Evolutionary conservation across 805 yeast species (phyloP).

Genomic region (Candida coquimbonensis): DNA sequence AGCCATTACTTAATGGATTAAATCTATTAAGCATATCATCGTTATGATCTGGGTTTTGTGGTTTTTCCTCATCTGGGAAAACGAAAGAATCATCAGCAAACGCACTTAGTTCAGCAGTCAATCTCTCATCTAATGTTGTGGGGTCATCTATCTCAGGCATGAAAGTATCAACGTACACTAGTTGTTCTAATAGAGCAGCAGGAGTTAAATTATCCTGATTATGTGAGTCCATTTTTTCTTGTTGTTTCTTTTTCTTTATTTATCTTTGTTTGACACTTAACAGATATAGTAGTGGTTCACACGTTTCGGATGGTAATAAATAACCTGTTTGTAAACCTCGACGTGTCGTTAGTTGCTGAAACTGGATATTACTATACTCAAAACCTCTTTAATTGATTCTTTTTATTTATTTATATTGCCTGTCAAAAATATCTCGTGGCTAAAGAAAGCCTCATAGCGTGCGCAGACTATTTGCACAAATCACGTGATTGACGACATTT

Average conservation of each 20-base stretch:
- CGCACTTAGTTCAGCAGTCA: slow-evolving; percentile 65
- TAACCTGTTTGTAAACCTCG: too few relatives aligned
- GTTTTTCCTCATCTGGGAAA: slow-evolving; percentile 78
- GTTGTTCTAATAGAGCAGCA: slow-evolving; percentile 55
- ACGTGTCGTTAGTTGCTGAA: too few relatives aligned
- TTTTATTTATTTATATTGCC: too few relatives aligned
- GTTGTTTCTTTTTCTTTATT: background rate
- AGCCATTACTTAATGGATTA: slow-evolving; percentile 5
- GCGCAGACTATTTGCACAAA: background rate
- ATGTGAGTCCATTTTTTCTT: slow-evolving; percentile 1
- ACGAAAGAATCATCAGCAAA: slow-evolving; percentile 78
- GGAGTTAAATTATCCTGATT: slow-evolving; percentile 26
- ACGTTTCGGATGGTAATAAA: too few relatives aligned
- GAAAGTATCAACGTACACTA: slow-evolving; percentile 74
- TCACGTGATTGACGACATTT: slow-evolving; percentile 6
- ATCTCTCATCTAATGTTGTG: slow-evolving; percentile 40
- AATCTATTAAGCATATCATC: slow-evolving; percentile 10
- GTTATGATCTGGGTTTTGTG: slow-evolving; percentile 21
- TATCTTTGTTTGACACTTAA: too few relatives aligned
- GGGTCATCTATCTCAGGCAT: slow-evolving; percentile 45
- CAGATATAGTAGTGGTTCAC: too few relatives aligned
- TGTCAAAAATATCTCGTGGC: background rate
- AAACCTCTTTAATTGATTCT: too few relatives aligned
- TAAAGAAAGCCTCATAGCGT: background rate
- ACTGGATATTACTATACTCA: too few relatives aligned